Evolutionary conservation across 192 early-diverging fungal species (phyloP), one percentile per base, ranked within the genome.

Genomic region (Coemansia sp.): DNA sequence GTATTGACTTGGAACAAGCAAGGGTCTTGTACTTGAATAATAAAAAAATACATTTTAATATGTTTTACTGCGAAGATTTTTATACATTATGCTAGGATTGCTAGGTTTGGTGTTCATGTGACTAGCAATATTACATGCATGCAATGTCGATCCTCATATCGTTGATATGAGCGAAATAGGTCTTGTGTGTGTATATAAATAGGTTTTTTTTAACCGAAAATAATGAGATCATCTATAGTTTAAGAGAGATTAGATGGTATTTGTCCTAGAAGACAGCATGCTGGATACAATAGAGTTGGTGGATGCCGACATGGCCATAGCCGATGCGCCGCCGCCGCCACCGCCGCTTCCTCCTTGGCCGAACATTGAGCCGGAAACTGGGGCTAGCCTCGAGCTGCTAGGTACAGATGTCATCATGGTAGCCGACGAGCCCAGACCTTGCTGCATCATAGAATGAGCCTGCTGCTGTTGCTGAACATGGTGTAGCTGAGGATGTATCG

Each of bases 231-330:
- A 24, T 66, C 65, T 66, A 66, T 66, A 52, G 24, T 22, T 36
- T 34, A 66, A 33, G 31, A 31, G 18, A 15, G 53, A 55, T 29
- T 69, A 83, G 63, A 83, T 75, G 66, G 76, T 58, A 44, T 83
- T 83, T 22, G 81, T 73, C 62, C 81, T 75, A 10, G 81, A 76
- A 15, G 76, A 44, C 62, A 83, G 65, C 76, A 83, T 75, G 41
- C 62, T 79, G 3, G 76, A 73, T 9, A 79, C 76, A 68, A 79
- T 79, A 31, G 81, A 79, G 29, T 65, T 53, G 8, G 73, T 53
- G 18, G 76, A 50, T 9, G 76, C 46, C 24, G 73, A 22, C 70
- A 78, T 78, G 34, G 68, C n/a, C 62, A 69, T 70, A 13, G 68
- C 33, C 1, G 70, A 24, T 24, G 68, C 41, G 20, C 39, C 46